These are phyloP conservation scores for Lyophyllum semitale DNA, from an alignment of 768 basidiomycete genomes.

Conservation along the genomic window DNA sequence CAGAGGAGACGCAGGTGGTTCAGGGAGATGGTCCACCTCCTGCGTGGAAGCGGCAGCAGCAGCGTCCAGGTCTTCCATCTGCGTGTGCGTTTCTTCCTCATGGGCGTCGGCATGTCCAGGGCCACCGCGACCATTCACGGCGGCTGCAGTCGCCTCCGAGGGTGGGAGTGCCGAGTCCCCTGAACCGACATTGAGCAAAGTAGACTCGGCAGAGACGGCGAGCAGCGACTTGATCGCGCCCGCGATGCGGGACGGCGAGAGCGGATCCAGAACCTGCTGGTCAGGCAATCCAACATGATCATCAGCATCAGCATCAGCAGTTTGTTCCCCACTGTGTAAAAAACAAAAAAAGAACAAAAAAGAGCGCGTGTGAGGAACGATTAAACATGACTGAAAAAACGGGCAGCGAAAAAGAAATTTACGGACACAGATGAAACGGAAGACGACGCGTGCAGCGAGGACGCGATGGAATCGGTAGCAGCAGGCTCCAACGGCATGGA, in stretches of 20 bases:
- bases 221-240: conserved; percentile 35
- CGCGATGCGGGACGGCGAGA: conserved; percentile 9
- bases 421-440: conserved; percentile 50
- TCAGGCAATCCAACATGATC: conserved; percentile 42
- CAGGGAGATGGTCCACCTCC: conserved; percentile 57
- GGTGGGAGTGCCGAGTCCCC: conserved; percentile 16
- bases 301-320: conserved; percentile 32
- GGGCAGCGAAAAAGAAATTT: no score
- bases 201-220: conserved; percentile 51
- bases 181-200: conserved; percentile 48
- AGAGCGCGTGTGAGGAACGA: conserved; percentile 31
- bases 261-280: conserved; percentile 36
- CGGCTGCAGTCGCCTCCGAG: conserved; percentile 24
- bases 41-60: no score
- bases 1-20: conserved; percentile 62
- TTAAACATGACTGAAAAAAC: no score
- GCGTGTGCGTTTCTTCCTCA: conserved; percentile 23
- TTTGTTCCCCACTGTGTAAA: conserved; percentile 44
- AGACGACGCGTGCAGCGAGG: conserved; percentile 33
- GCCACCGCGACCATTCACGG: conserved; percentile 22
- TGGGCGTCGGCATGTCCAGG: conserved; percentile 14
- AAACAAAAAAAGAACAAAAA: conserved; percentile 36
- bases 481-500: conserved; percentile 14
- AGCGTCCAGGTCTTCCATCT: conserved; percentile 14
- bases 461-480: conserved; percentile 32